Evolutionary conservation across 1,139 yeast species (phyloP), one percentile per base, ranked within the genome.

Genomic region (Suhomyces coccinellae): DNA sequence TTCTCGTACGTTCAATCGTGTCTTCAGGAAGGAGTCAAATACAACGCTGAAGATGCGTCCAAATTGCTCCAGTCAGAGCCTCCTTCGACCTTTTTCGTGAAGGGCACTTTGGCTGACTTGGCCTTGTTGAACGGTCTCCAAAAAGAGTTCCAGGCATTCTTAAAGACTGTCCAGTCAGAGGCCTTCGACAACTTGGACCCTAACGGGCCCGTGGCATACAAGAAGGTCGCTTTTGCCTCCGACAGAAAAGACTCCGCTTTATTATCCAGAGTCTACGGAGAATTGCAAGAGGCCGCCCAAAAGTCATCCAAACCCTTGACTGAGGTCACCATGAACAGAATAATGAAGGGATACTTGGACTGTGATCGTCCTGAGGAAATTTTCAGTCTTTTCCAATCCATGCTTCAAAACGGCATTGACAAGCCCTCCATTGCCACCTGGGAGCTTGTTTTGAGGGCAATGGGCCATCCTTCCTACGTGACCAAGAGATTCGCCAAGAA

Each of bases 341-440:
- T 73, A 35, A 70, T 74, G 76, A 55, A 62, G 32, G 69, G 65
- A 6, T 73, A 59, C 52, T 63, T 63, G 36, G 67, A 62, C 27
- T 51, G 62, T 27, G 65, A 56, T 30, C 54, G 54, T 35, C 67
- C 65, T 33, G 65, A 66, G 20, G 59, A 61, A 15, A 74, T 71
- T 4, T 66, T 71, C 49, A 56, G 52, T 28, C 56, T 72, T 12
- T 72, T 73, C 58, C 67, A 68, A 44, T 59, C 57, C 32, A 57
- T 74, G 57, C 45, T 69, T 20, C 42, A 50, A n/a, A 54, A 54
- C 22, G 70, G 71, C 2, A 50, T 59, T 27, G 52, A 53, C 13
- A 56, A 53, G 17, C 74, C 74, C 1, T 52, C 63, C 10, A 52
- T 59, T 11, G 47, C 54, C 1, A 54, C 74, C 1, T 74, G 79